Base-by-base conservation (phyloP, 352 stramenopile genomes). In the Peronospora farinosa region DNA sequence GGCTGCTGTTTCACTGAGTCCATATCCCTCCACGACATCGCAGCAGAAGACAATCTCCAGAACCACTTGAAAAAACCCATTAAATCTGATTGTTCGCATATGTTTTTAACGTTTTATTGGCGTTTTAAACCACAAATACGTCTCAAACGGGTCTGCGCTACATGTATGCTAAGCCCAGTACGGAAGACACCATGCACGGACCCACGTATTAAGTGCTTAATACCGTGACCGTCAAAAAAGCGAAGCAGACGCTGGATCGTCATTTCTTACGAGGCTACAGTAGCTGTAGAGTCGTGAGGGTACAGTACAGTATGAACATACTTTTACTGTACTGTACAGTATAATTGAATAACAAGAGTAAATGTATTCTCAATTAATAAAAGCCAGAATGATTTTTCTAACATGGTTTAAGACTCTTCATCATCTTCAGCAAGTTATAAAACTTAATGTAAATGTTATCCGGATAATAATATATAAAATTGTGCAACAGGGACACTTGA, bases 11-110 rank as follows among this genome's bases (percentile, higher is more conserved):
- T 99, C 96, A 0, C 88, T 98, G 58, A 98, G 78, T 15, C 95
- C 96, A 63, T 98, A 98, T 36, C 95, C 95, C 63, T 98, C 91
- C 1, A 97, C 35, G 12, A 98, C 86, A 33, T 84, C 77, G 38
- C 88, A 86, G 51, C 86, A 89, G 45, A 98, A 86, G 28, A 97
- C 74, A 51, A 96, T 94, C 53, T 97, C 88, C 60, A 98, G 74
- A 10, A 63, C 52, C 5, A 63, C 61, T 5, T 87, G 52, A 40
- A 60, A 73, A n/a, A n/a, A n/a, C n/a, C 78, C 78, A 89, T 62
- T 89, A 73, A 37, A 73, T 44, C 47, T 79, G 73, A 62, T 89
- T 89, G 64, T 84, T 85, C 41, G 54, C 64, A 54, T 86, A 83
- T 38, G 86, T 68, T 7, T 71, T 71, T n/a, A 10, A 89, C 65